Conservation (phyloP, 345 rosid genomes). For the Syzygium aromaticum region DNA sequence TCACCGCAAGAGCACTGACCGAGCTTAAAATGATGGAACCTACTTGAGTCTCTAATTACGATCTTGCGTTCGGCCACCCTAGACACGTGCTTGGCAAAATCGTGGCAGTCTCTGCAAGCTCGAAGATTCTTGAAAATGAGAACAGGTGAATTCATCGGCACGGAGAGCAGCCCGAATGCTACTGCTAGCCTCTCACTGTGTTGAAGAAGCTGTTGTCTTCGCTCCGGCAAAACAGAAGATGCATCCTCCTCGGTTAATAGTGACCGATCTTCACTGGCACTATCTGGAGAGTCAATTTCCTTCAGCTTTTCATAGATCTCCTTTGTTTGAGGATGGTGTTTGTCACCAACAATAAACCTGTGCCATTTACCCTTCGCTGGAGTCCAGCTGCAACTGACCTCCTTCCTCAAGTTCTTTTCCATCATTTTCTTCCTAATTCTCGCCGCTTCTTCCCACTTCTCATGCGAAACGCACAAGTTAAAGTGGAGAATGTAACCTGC, state of each 20-base stretch:
- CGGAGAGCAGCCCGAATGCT: conserved; percentile 57
- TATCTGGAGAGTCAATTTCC: conserved; percentile 22
- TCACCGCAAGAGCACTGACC: conserved; percentile 74
- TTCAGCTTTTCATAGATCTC: conserved; percentile 49
- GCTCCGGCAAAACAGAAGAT: conserved; percentile 30
- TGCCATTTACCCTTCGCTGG: conserved; percentile 49
- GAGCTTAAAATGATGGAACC: conserved; percentile 61
- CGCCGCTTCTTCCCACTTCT: conserved; percentile 69
- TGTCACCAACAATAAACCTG: conserved; percentile 64
- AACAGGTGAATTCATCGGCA: conserved; percentile 29
- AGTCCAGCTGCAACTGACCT: conserved; percentile 74
- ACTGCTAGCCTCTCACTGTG: conserved; percentile 80
- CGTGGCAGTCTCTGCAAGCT: conserved; percentile 66
- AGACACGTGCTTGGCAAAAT: conserved; percentile 61
- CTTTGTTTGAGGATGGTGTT: conserved; percentile 50
- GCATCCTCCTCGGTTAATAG: conserved; percentile 26
- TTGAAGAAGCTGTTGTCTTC: conserved; percentile 48
- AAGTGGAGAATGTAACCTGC: conserved; percentile 60
- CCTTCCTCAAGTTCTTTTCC: conserved; percentile 51
- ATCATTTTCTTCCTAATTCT: conserved; percentile 50
- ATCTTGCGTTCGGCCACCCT: conserved; percentile 37
- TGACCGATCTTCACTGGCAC: conserved; percentile 6
- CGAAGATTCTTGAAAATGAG: conserved; percentile 68
- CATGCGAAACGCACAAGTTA: conserved; percentile 41
- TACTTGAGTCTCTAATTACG: conserved; percentile 49